Conservation (phyloP, 192 early-diverging fungal genomes). For the Fimicolochytrium jonesii region DNA sequence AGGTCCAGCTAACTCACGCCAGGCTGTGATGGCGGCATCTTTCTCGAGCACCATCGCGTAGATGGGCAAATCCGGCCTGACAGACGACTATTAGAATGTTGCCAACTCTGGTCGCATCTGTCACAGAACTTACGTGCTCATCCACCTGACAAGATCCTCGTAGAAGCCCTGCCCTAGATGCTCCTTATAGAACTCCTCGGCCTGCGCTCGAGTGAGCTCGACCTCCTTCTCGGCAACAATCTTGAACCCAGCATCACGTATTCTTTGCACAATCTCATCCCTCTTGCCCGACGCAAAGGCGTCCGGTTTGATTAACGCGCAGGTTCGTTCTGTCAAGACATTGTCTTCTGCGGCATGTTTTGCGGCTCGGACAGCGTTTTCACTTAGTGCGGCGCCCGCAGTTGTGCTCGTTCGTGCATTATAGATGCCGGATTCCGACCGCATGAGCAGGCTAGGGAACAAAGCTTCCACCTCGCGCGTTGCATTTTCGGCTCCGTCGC, state of each 20-base stretch:
- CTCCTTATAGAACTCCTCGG: conserved; percentile 48
- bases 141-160: conserved; percentile 48
- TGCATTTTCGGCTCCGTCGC: conserved; percentile 41
- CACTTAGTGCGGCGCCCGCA: not conserved
- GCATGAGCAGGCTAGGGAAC: conserved; percentile 37
- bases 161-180: conserved; percentile 38
- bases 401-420: conserved; percentile 20
- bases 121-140: conserved; percentile 40
- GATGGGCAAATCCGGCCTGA: conserved; percentile 39
- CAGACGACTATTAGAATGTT: not conserved
- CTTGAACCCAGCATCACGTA: conserved; percentile 32
- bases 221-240: conserved; percentile 43
- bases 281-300: conserved; percentile 44
- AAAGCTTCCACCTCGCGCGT: conserved; percentile 43
- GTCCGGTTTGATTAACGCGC: conserved; percentile 55
- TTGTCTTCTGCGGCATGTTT: not conserved
- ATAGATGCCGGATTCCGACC: conserved; percentile 5
- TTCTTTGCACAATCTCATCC: conserved; percentile 42
- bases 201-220: conserved; percentile 29
- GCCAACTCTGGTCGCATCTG: not conserved
- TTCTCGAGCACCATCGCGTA: conserved; percentile 58
- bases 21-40: conserved; percentile 45
- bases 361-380: not conserved
- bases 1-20: conserved; percentile 54
- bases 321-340: conserved; percentile 32